A percentile compares a stretch with the other conserved stretches of the same genome.
phyloP scores from a whole-genome alignment of 1,139 yeast species.

The Candida dubliniensis region DNA sequence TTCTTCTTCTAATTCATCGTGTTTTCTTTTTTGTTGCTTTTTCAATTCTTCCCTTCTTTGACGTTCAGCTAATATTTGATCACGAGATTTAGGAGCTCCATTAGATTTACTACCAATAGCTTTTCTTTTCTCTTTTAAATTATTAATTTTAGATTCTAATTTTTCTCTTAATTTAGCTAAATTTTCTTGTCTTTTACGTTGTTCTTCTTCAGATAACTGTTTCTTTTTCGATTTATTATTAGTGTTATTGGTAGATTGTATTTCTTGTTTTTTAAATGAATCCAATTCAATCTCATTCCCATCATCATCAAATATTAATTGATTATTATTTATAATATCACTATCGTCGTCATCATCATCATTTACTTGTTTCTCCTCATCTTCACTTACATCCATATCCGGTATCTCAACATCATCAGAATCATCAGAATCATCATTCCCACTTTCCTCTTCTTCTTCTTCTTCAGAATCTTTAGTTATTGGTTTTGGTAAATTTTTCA shows the following conservation, averaged over 20 bases:
- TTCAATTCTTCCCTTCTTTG: conserved; percentile 44
- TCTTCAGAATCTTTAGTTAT: conserved; percentile 9
- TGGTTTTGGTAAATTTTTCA: conserved; percentile 12
- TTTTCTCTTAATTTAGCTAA: conserved; percentile 67
- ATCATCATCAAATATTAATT: conserved; percentile 71
- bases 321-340: conserved; percentile 34
- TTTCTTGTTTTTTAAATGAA: conserved; percentile 17
- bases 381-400: conserved; percentile 15
- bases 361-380: conserved; percentile 17
- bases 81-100: conserved; percentile 83
- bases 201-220: conserved; percentile 46
- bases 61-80: conserved; percentile 66
- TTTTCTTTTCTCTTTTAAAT: conserved; percentile 75
- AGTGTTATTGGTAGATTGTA: conserved; percentile 11
- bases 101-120: conserved; percentile 83
- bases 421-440: conserved; percentile 6
- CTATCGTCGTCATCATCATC: conserved; percentile 13
- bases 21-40: conserved; percentile 38
- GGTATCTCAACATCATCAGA: conserved; percentile 9
- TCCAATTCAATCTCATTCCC: conserved; percentile 56
- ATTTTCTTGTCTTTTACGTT: conserved; percentile 51
- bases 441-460: not conserved
- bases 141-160: conserved; percentile 69
- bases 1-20: conserved; percentile 34
- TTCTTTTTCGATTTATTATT: conserved; percentile 23